phyloP scores from a whole-genome alignment of 345 rosid genomes.

The Ceriops decandra region DNA sequence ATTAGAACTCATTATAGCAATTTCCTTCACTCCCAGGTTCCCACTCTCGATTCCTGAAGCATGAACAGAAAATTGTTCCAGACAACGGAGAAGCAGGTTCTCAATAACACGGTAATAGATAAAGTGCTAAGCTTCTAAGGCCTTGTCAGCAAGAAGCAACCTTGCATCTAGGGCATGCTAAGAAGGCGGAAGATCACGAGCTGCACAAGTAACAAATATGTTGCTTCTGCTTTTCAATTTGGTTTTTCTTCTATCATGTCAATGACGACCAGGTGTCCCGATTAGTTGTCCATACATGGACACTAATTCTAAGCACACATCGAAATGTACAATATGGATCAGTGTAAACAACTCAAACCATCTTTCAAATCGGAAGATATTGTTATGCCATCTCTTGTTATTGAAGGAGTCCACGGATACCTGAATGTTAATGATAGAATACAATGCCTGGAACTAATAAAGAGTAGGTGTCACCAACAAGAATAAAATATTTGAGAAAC shows the following conservation, averaged over 20 bases:
- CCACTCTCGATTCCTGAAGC: slow-evolving; percentile 84
- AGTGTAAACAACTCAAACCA: too few relatives aligned
- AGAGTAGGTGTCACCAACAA: too few relatives aligned
- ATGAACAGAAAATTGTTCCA: slow-evolving; percentile 9
- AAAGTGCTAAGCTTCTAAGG: background rate
- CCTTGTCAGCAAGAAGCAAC: background rate
- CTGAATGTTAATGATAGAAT: too few relatives aligned
- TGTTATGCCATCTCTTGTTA: too few relatives aligned
- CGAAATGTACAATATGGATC: too few relatives aligned
- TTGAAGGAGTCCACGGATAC: too few relatives aligned
- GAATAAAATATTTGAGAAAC: too few relatives aligned
- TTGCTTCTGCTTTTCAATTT: background rate
- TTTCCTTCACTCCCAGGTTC: slow-evolving; percentile 67
- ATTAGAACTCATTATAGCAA: slow-evolving; percentile 51
- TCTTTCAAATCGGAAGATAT: too few relatives aligned
- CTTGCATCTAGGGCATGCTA: background rate
- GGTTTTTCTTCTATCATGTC: too few relatives aligned
- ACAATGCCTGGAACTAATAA: too few relatives aligned
- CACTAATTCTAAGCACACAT: too few relatives aligned
- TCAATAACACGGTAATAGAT: background rate
- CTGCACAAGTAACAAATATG: too few relatives aligned
- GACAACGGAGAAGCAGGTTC: slow-evolving; percentile 2
- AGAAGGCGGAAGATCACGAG: background rate
- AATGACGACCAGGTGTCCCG: background rate
- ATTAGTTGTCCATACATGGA: background rate